Evolutionary conservation across 768 basidiomycete genomes (phyloP), one percentile per base, ranked within the genome.

Genomic region (Suillus fuscotomentosus): DNA sequence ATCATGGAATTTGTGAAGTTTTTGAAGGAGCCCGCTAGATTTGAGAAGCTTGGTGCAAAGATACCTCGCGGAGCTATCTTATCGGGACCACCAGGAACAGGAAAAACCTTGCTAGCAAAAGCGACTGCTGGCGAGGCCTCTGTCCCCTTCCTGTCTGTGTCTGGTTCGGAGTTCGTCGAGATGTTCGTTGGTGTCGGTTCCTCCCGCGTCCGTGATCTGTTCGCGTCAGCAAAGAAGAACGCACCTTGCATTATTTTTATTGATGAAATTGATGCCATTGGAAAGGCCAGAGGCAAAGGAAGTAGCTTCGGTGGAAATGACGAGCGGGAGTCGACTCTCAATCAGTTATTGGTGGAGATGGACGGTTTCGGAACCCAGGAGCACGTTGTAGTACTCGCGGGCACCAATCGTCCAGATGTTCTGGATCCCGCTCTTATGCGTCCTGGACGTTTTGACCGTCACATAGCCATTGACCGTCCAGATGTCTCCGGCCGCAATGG

Each of bases 1-100:
- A 97, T 99, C 70, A 97, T 99, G 94, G 97, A 99, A 76, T 99
- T 99, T 70, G 97, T 99, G 75, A 96, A 97, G 71, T 99, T 99
- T 82, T 82, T 99, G 72, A 98, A 98, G 80, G 92, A 99, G 63
- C 97, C 97, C 14, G 80, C 87, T 38, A 91, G 90, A 75, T 99
- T 97, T 80, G 94, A 98, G 79, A 94, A 89, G 69, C 86, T 99
- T 47, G 97, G 97, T 65, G 97, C 97, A 65, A 99, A 99, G 81
- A 99, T 99, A 68, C 95, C 95, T 60, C 91, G 95, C 45, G 95
- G 95, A 61, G 95, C 95, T 41, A 95, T 97, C 76, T 82, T 97
- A 54, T 97, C 95, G 45, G 95, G 95, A 41, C 95, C 95, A 65
- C 97, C 97, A 0, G 97, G 97, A 70, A 99, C 97, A 4, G 97